A percentile compares a stretch with the other conserved stretches of the same genome.
Conservation (phyloP, 2,329 filamentous ascomycete species). For the Chalaropsis thielavioides region DNA sequence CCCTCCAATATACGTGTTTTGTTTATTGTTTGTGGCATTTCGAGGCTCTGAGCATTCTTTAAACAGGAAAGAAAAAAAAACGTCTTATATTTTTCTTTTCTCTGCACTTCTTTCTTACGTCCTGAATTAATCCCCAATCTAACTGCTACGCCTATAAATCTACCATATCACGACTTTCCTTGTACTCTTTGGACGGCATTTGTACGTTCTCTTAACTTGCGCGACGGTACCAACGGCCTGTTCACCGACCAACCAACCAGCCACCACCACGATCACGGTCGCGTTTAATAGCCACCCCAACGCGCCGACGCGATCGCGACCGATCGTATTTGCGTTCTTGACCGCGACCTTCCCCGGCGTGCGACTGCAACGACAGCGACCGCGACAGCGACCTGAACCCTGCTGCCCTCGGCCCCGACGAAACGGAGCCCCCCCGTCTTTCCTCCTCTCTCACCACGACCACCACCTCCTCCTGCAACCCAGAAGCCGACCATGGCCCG, state of each 20-base stretch:
- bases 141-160: too few relatives aligned
- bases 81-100: too few relatives aligned
- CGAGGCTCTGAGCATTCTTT: too few relatives aligned
- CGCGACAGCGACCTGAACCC: background rate
- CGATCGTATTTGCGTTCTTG: background rate
- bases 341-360: background rate
- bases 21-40: too few relatives aligned
- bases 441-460: background rate
- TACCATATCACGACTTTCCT: too few relatives aligned
- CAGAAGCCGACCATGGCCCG: conserved; percentile 8
- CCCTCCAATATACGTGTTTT: background rate
- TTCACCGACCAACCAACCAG: too few relatives aligned
- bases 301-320: background rate
- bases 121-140: background rate
- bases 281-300: too few relatives aligned
- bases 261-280: too few relatives aligned
- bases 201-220: too few relatives aligned
- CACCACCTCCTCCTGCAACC: background rate
- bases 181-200: too few relatives aligned
- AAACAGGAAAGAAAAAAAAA: too few relatives aligned
- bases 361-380: background rate
- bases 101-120: background rate
- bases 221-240: too few relatives aligned
- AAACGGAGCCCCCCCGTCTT: background rate
- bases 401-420: background rate